phyloP scores from a whole-genome alignment of 805 yeast species.

The Ogataea dorogensis region DNA sequence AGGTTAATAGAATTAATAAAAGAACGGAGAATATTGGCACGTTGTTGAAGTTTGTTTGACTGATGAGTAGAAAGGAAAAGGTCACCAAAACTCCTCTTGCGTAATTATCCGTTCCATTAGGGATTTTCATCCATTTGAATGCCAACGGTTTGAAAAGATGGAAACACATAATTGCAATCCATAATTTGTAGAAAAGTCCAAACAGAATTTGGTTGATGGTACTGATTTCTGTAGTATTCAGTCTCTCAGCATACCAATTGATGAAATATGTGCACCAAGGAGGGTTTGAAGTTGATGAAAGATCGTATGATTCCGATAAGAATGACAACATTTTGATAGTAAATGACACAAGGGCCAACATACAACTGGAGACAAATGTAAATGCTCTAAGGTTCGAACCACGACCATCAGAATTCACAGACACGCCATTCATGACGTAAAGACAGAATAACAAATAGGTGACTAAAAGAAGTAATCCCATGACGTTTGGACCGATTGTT shows the following conservation, averaged over 20 bases:
- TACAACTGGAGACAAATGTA: conserved; percentile 46
- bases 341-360: conserved; percentile 37
- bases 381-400: conserved; percentile 17
- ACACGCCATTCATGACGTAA: conserved; percentile 1
- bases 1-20: conserved; percentile 32
- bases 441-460: conserved; percentile 20
- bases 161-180: not conserved
- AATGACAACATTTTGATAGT: conserved; percentile 29
- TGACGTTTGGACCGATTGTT: conserved; percentile 23
- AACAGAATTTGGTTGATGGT: conserved; percentile 26
- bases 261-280: conserved; percentile 24
- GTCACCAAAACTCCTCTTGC: conserved; percentile 38
- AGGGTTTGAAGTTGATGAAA: conserved; percentile 24
- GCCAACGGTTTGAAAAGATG: conserved; percentile 21
- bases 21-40: conserved; percentile 48
- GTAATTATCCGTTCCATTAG: conserved; percentile 17
- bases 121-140: not conserved
- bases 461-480: conserved; percentile 16
- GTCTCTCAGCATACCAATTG: conserved; percentile 32
- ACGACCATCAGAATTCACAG: not conserved
- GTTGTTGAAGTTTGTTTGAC: conserved; percentile 53
- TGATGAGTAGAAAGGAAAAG: conserved; percentile 44
- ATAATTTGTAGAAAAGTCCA: conserved; percentile 20
- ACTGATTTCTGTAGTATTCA: conserved; percentile 32
- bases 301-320: conserved; percentile 28